Base-by-base conservation (phyloP, 495 filamentous ascomycete genomes). In the Poronia punctata region DNA sequence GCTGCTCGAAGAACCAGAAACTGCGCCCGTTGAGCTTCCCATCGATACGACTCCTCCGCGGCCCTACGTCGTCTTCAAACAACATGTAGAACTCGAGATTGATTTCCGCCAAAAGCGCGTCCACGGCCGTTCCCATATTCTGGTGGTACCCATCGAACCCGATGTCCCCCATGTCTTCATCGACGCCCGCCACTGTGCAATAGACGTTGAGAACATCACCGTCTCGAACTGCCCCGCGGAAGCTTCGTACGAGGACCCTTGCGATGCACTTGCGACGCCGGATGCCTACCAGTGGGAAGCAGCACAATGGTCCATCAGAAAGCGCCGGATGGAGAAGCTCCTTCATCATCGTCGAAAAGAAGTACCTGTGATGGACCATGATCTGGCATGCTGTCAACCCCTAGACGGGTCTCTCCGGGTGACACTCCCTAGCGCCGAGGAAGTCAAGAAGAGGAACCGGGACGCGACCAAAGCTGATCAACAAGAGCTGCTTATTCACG, bases 41-140 rank as follows among this genome's bases (percentile, higher is more conserved):
- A 17, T 57, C 48, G 57, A 65, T 19, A 51, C 65, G 12, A 52
- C 48, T n/a, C 53, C 56, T 21, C 43, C 45, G 22, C 54, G 50
- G 31, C 43, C 44, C 27, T 84, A 78, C 52, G 73, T 75, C 14
- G 70, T 92, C 7, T 64, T 79, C n/a, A 78, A 84, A 50, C 92
- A 97, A 61, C 83, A 80, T 56, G 79, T 98, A 38, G 80, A 88
- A 45, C 68, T 97, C 38, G 89, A 97, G 43, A 72, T 98, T 46
- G 79, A 96, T 61, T 88, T 98, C 50, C 68, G 70, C 33, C 75
- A 72, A 17, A 82, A 80, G 54, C 79, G 72, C 54, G 57, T 97
- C 51, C 83, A 73, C 50, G 92, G 92, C 22, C 82, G 76, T 48
- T 84, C 84, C 7, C 83, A 85, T 36, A 84, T 98, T 45, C 78